Conservation (phyloP, 2,329 filamentous ascomycete genomes). For the Beauveria bassiana region DNA sequence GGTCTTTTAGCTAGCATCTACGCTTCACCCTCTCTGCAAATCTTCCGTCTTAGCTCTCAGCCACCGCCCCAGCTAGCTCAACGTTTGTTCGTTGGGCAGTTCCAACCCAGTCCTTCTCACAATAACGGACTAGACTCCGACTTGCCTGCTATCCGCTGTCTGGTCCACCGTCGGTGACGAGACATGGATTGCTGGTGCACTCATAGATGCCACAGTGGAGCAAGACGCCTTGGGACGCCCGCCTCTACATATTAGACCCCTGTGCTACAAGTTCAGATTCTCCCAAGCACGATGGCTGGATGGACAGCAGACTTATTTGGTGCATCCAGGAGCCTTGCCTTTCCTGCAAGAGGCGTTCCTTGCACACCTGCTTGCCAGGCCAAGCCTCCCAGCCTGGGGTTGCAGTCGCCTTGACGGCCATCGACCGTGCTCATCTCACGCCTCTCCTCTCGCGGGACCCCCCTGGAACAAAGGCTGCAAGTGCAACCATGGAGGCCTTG, state of each 20-base stretch:
- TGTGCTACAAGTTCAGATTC: conserved; percentile 3
- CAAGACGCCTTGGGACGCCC: not conserved
- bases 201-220: conserved; percentile 8
- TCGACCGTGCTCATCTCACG: conserved; percentile 3
- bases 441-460: not conserved
- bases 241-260: not conserved
- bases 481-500: conserved; percentile 4
- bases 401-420: not conserved
- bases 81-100: not conserved
- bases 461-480: not conserved
- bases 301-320: not conserved
- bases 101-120: not conserved
- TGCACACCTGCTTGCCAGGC: not conserved
- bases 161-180: not conserved
- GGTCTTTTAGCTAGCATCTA: not conserved
- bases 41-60: not conserved
- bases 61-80: not conserved
- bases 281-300: not conserved
- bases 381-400: not conserved
- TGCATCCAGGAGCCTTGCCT: not conserved
- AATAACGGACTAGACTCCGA: not conserved
- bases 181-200: conserved; percentile 1
- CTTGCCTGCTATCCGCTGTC: not conserved
- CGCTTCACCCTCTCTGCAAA: not conserved
- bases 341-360: conserved; percentile 1